Conservation (phyloP, 2,329 filamentous ascomycete species). For the Cytospora piceicola region DNA sequence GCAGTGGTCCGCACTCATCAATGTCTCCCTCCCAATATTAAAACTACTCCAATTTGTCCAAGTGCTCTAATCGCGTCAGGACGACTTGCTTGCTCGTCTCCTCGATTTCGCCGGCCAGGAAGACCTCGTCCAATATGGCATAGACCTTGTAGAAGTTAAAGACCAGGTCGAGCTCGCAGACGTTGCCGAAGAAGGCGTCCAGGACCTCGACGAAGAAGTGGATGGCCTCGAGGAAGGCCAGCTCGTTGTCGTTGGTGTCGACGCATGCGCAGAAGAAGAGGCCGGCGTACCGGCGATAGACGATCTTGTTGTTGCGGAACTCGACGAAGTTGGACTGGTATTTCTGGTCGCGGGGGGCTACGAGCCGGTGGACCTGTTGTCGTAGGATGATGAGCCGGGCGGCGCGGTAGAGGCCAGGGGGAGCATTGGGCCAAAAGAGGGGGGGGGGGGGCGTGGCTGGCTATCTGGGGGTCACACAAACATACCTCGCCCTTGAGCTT, state of each 20-base stretch:
- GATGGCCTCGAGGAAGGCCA: constrained; percentile 95
- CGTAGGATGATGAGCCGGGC: constrained; percentile 6
- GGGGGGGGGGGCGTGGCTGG: constrained; percentile 30
- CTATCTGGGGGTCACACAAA: too few species aligned
- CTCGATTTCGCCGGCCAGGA: constrained; percentile 95
- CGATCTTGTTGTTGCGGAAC: constrained; percentile 90
- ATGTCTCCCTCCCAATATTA: background rate
- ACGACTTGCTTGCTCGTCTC: constrained; percentile 99
- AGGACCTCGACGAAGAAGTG: constrained; percentile 99
- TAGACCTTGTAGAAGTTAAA: constrained; percentile 90
- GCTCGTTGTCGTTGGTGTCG: constrained; percentile 97
- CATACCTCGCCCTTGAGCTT: constrained; percentile 95
- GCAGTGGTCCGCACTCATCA: background rate
- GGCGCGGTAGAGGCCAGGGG: constrained; percentile 5
- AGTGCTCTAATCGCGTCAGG: constrained; percentile 86
- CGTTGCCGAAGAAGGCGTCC: constrained; percentile 98
- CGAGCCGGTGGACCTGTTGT: constrained; percentile 85
- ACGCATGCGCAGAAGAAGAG: constrained; percentile 99
- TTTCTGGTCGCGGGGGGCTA: constrained; percentile 96
- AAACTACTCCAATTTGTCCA: constrained; percentile 87
- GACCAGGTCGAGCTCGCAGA: constrained; percentile 93
- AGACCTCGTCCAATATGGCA: constrained; percentile 97
- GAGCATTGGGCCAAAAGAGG: background rate
- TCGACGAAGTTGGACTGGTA: constrained; percentile 99
- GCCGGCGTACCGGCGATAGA: constrained; percentile 95